Evolutionary conservation across 352 stramenopile genomes (phyloP).

Genomic region (Globisporangium sylvaticum): DNA sequence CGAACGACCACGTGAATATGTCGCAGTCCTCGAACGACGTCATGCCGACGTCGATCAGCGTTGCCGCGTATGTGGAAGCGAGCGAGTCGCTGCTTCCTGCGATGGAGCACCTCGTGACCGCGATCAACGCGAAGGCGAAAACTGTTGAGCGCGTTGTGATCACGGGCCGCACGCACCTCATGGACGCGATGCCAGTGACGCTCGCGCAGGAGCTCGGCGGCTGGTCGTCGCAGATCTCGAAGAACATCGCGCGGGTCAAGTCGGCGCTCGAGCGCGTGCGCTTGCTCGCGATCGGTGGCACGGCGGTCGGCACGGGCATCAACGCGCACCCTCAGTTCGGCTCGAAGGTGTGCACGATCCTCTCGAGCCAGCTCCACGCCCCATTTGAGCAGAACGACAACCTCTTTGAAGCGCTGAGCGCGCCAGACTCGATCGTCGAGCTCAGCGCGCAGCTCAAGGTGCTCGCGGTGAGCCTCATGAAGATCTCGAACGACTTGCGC

Average conservation of each 20-base stretch:
- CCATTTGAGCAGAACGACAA: slow-evolving; percentile 54
- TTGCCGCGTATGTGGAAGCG: slow-evolving; percentile 45
- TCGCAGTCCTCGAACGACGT: slow-evolving; percentile 68
- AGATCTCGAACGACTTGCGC: slow-evolving; percentile 94
- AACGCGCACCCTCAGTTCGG: slow-evolving; percentile 54
- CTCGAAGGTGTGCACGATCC: slow-evolving; percentile 34
- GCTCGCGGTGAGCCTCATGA: slow-evolving; percentile 89
- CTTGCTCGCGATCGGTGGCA: slow-evolving; percentile 52
- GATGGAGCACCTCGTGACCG: slow-evolving; percentile 34
- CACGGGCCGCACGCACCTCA: slow-evolving; percentile 66
- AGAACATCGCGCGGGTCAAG: slow-evolving; percentile 49
- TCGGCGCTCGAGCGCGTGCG: slow-evolving; percentile 42
- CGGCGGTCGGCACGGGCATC: slow-evolving; percentile 55
- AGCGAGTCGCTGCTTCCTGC: slow-evolving; percentile 65
- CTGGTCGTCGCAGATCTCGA: slow-evolving; percentile 47
- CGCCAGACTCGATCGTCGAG: slow-evolving; percentile 92
- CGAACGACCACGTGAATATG: slow-evolving; percentile 75
- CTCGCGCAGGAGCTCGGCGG: slow-evolving; percentile 45
- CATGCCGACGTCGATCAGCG: slow-evolving; percentile 50
- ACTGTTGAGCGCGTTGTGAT: slow-evolving; percentile 42
- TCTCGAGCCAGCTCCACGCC: slow-evolving; percentile 28
- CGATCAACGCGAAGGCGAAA: slow-evolving; percentile 35
- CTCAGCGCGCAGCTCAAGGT: slow-evolving; percentile 90
- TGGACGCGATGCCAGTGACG: slow-evolving; percentile 68
- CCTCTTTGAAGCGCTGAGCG: slow-evolving; percentile 87